Evolutionary conservation across 2,329 filamentous ascomycete species (phyloP).

Genomic region (Pseudogymnoascus sp.): DNA sequence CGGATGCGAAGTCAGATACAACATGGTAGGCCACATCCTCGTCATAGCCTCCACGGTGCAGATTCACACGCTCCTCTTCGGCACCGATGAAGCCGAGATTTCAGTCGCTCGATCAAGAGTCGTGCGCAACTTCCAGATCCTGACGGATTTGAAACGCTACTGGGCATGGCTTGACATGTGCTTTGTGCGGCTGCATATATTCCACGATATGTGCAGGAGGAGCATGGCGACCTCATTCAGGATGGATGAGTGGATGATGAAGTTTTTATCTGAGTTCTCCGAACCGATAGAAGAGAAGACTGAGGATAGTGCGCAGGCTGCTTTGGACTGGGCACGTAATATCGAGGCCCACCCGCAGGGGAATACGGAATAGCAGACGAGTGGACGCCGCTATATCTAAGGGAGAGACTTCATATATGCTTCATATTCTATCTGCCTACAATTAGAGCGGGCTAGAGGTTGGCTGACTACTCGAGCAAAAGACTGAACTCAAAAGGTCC

Average conservation of each 20-base stretch:
- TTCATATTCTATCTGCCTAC: neutral
- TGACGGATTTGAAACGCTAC: slow-evolving; percentile 34
- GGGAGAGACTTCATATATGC: neutral
- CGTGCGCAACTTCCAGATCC: slow-evolving; percentile 38
- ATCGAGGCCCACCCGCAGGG: neutral
- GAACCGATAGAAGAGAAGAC: slow-evolving; percentile 26
- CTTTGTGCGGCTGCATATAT: slow-evolving; percentile 34
- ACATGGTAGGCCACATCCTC: slow-evolving; percentile 39
- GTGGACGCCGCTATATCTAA: neutral
- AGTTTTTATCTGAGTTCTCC: slow-evolving; percentile 31
- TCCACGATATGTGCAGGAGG: slow-evolving; percentile 35
- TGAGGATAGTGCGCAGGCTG: neutral
- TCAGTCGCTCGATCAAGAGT: slow-evolving; percentile 30
- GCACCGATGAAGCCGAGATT: slow-evolving; percentile 31
- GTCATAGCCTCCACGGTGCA: slow-evolving; percentile 41
- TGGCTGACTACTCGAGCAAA: slow-evolving; percentile 1
- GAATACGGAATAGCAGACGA: neutral
- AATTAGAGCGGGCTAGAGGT: neutral
- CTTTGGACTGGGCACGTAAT: neutral
- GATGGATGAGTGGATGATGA: slow-evolving; percentile 37
- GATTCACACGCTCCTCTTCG: slow-evolving; percentile 39
- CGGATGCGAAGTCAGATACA: slow-evolving; percentile 36
- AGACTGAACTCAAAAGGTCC: slow-evolving; percentile 18
- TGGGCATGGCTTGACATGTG: slow-evolving; percentile 36
- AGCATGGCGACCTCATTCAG: slow-evolving; percentile 33